Evolutionary conservation across 2,329 filamentous ascomycete genomes (phyloP).

Genomic region (Neofusicoccum cordaticola): DNA sequence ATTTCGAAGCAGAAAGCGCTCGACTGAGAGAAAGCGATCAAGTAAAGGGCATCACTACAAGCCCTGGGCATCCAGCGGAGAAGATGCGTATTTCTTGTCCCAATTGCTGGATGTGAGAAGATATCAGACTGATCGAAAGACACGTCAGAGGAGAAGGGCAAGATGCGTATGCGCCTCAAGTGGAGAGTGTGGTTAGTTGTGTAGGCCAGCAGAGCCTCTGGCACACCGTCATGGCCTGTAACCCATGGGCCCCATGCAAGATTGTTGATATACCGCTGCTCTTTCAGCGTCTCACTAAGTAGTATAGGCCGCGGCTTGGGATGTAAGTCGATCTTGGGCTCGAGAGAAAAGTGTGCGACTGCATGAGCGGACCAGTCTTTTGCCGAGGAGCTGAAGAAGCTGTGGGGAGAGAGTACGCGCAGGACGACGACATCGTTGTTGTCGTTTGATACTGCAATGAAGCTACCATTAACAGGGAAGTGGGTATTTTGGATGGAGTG

Average conservation of each 20-base stretch:
- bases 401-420: slow-evolving; percentile 37
- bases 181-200: slow-evolving; percentile 28
- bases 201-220: slow-evolving; percentile 34
- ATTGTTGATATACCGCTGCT: slow-evolving; percentile 34
- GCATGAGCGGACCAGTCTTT: slow-evolving; percentile 30
- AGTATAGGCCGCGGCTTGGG: not conserved
- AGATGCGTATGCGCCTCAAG: slow-evolving; percentile 6
- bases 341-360: slow-evolving; percentile 24
- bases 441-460: slow-evolving; percentile 42
- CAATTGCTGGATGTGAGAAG: not conserved
- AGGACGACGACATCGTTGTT: slow-evolving; percentile 40
- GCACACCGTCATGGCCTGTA: slow-evolving; percentile 18
- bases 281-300: slow-evolving; percentile 31
- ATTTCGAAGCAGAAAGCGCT: slow-evolving; percentile 29
- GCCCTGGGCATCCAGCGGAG: slow-evolving; percentile 12
- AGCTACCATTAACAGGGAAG: slow-evolving; percentile 16
- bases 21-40: slow-evolving; percentile 33
- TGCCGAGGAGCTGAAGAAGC: slow-evolving; percentile 22
- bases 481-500: slow-evolving; percentile 26
- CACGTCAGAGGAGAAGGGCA: not conserved
- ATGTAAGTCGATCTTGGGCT: not conserved
- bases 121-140: not conserved
- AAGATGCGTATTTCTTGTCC: not conserved
- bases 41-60: slow-evolving; percentile 20
- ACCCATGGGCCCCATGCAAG: slow-evolving; percentile 43